Percentiles rank a stretch among this genome's conserved stretches.
Evolutionary conservation across 495 filamentous ascomycete species (phyloP).

Genomic region (Xylaria palmicola): DNA sequence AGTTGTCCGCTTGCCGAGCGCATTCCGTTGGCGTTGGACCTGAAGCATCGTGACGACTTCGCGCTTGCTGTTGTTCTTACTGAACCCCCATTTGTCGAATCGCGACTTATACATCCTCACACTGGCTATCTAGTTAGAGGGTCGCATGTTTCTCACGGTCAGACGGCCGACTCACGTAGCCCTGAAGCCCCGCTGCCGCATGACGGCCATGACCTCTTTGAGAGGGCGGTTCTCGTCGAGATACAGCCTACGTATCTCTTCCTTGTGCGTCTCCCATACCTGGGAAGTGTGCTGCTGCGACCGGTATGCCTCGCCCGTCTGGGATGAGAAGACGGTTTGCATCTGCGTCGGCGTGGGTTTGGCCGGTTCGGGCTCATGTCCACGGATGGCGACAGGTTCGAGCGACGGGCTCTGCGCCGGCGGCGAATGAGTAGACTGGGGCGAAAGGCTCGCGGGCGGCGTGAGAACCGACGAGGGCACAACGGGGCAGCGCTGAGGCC

Average conservation of each 20-base stretch:
- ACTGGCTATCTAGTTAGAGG: slow-evolving; percentile 20
- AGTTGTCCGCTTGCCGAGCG: slow-evolving; percentile 36
- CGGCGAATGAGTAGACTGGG: slow-evolving; percentile 15
- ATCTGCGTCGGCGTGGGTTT: slow-evolving; percentile 25
- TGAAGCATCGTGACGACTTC: slow-evolving; percentile 38
- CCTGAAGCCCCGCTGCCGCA: slow-evolving; percentile 35
- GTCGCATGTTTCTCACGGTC: not conserved
- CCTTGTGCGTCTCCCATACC: slow-evolving; percentile 37
- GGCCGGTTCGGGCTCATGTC: slow-evolving; percentile 19
- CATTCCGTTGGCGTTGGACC: slow-evolving; percentile 37
- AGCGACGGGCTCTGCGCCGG: slow-evolving; percentile 20
- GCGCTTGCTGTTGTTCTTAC: slow-evolving; percentile 36
- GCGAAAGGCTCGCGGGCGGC: slow-evolving; percentile 12
- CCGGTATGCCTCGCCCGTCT: slow-evolving; percentile 32
- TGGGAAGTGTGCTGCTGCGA: slow-evolving; percentile 31
- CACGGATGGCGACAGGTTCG: slow-evolving; percentile 16
- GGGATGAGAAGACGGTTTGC: slow-evolving; percentile 34
- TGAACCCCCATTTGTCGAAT: slow-evolving; percentile 36
- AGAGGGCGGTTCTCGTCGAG: slow-evolving; percentile 33
- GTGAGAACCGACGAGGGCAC: slow-evolving; percentile 11
- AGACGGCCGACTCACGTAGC: slow-evolving; percentile 31
- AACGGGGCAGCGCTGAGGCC: slow-evolving; percentile 9
- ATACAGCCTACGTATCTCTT: slow-evolving; percentile 33
- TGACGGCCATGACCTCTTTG: slow-evolving; percentile 38
- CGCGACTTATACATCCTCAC: slow-evolving; percentile 36